These are phyloP conservation scores for Pestalotiopsis fici DNA, from an alignment of 2,329 filamentous ascomycete genomes.

Conservation along the genomic window DNA sequence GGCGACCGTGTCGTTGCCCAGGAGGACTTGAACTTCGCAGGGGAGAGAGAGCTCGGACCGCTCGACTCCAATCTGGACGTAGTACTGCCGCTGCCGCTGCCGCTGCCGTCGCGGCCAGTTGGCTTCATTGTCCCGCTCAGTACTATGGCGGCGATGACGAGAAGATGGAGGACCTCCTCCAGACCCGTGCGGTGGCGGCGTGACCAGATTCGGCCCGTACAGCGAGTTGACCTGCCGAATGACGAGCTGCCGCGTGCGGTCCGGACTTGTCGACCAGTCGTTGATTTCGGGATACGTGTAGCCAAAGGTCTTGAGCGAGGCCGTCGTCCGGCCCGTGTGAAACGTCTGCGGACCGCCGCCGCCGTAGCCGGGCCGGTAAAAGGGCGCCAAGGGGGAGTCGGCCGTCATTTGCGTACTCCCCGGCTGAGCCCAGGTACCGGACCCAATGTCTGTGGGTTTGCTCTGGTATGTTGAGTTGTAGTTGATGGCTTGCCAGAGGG, in stretches of 20 bases:
- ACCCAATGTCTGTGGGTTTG: conserved; percentile 24
- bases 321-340: conserved; percentile 41
- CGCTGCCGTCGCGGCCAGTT: background rate
- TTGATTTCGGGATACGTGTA: conserved; percentile 43
- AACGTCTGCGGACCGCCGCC: conserved; percentile 14
- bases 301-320: conserved; percentile 32
- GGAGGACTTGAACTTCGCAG: conserved; percentile 34
- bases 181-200: background rate
- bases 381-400: conserved; percentile 50
- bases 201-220: conserved; percentile 28
- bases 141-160: background rate
- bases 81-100: conserved; percentile 24
- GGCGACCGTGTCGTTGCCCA: conserved; percentile 23
- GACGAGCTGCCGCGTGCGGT: conserved; percentile 62
- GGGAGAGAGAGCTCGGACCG: conserved; percentile 37
- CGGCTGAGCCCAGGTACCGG: conserved; percentile 41
- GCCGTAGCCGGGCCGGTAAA: conserved; percentile 33
- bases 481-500: conserved; percentile 46
- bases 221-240: conserved; percentile 61
- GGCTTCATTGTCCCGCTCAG: too few relatives aligned
- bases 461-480: conserved; percentile 29
- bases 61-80: conserved; percentile 36
- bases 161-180: background rate
- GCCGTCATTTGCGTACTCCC: conserved; percentile 39
- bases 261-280: conserved; percentile 54